phyloP scores from a whole-genome alignment of 306 rosid genomes.

The Heteromeles arbutifolia region DNA sequence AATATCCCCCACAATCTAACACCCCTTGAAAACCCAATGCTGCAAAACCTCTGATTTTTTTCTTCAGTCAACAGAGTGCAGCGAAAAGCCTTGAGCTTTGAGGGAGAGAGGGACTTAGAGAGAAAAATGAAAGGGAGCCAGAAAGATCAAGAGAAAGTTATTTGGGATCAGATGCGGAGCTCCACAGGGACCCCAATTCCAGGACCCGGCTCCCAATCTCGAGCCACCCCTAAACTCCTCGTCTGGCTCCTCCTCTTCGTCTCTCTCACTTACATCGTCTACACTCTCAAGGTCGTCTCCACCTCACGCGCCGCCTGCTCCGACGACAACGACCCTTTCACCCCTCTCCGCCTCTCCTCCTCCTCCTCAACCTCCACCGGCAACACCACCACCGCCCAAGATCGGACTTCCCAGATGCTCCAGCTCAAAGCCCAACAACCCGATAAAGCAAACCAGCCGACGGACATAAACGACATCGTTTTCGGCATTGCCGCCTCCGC shows the following conservation, averaged over 20 bases:
- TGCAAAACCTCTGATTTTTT: background rate
- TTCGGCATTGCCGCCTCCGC: slow-evolving; percentile 95
- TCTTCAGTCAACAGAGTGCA: background rate
- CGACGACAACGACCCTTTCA: slow-evolving; percentile 34
- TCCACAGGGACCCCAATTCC: slow-evolving; percentile 36
- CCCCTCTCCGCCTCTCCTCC: slow-evolving; percentile 18
- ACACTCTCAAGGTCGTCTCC: slow-evolving; percentile 66
- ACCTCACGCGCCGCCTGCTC: slow-evolving; percentile 45
- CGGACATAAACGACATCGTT: slow-evolving; percentile 58
- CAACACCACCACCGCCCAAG: background rate
- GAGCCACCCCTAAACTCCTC: slow-evolving; percentile 45
- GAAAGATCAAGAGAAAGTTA: slow-evolving; percentile 53
- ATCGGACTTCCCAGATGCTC: background rate
- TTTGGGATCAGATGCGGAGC: slow-evolving; percentile 57
- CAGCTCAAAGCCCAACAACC: slow-evolving; percentile 19
- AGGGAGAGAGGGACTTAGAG: background rate
- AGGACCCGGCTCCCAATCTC: slow-evolving; percentile 23
- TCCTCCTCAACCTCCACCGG: background rate
- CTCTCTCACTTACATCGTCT: slow-evolving; percentile 56
- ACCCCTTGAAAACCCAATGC: background rate
- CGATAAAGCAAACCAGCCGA: slow-evolving; percentile 1
- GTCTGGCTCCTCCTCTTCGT: slow-evolving; percentile 67
- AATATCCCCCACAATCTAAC: background rate
- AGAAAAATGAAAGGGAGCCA: slow-evolving; percentile 48
- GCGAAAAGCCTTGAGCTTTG: background rate